These are phyloP conservation scores for Spongispora temasekensis DNA, from an alignment of 1,284 basidiomycete species.

Conservation along the genomic window DNA sequence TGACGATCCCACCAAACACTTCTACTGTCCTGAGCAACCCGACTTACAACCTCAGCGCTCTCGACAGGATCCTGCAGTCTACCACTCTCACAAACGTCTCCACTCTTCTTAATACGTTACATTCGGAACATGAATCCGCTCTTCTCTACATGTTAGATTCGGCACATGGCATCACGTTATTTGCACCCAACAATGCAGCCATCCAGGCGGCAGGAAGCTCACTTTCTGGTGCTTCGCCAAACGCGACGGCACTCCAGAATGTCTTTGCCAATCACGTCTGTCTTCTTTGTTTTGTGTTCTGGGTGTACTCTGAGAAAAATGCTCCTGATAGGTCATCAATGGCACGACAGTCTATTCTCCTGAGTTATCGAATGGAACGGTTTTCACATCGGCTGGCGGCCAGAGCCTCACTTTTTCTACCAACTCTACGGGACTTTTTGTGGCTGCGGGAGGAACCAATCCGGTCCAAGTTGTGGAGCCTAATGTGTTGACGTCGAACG, in stretches of 20 bases:
- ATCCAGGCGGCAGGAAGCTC: slow-evolving; percentile 40
- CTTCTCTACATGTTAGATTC: slow-evolving; percentile 43
- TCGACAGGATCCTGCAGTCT: slow-evolving; percentile 29
- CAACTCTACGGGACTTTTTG: slow-evolving; percentile 65
- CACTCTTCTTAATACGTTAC: slow-evolving; percentile 44
- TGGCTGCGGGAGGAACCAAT: slow-evolving; percentile 50
- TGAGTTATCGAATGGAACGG: slow-evolving; percentile 36
- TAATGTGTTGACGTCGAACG: slow-evolving; percentile 70
- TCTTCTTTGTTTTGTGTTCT: slow-evolving; percentile 3
- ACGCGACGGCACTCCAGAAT: slow-evolving; percentile 46
- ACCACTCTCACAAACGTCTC: slow-evolving; percentile 25
- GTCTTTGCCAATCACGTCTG: slow-evolving; percentile 65
- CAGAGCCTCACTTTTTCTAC: slow-evolving; percentile 52
- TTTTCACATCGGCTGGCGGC: slow-evolving; percentile 61
- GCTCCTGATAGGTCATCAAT: slow-evolving; percentile 55
- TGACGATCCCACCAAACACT: slow-evolving; percentile 57
- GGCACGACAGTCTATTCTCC: slow-evolving; percentile 70
- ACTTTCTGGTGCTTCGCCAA: slow-evolving; percentile 42
- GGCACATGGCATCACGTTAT: slow-evolving; percentile 66
- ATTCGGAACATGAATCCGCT: slow-evolving; percentile 42
- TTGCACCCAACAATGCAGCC: slow-evolving; percentile 63
- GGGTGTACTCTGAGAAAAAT: not conserved
- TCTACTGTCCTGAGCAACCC: slow-evolving; percentile 41
- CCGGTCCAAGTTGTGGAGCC: slow-evolving; percentile 60
- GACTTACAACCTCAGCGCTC: slow-evolving; percentile 24